These are phyloP conservation scores for Cryptococcus sp. DNA, from an alignment of 1,284 basidiomycete species.

Conservation along the genomic window DNA sequence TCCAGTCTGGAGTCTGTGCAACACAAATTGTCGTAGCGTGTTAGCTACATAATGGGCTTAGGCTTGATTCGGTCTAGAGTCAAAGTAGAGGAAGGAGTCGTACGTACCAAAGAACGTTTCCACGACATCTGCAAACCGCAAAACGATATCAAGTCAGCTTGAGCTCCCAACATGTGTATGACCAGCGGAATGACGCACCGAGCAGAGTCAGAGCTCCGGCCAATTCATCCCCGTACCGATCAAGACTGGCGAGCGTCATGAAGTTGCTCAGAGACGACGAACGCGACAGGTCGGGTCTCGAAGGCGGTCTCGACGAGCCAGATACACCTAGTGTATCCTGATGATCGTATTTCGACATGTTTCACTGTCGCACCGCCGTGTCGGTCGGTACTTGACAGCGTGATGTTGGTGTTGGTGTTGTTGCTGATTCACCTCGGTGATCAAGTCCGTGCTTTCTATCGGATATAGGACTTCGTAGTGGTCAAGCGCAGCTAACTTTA, in stretches of 20 bases:
- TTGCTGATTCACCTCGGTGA: too few relatives aligned
- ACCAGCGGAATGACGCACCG: constrained; percentile 30
- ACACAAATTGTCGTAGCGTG: background rate
- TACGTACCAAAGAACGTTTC: constrained; percentile 53
- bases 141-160: constrained; percentile 3
- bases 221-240: constrained; percentile 49
- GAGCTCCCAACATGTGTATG: background rate
- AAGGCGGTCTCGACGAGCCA: too few relatives aligned
- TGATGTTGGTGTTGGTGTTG: too few relatives aligned
- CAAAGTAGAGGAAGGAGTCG: background rate
- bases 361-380: too few relatives aligned
- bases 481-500: too few relatives aligned
- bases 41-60: background rate
- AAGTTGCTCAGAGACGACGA: constrained; percentile 35
- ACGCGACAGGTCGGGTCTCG: constrained; percentile 5
- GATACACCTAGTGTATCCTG: too few relatives aligned
- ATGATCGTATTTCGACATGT: too few relatives aligned
- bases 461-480: too few relatives aligned
- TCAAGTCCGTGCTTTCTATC: too few relatives aligned
- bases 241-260: constrained; percentile 30
- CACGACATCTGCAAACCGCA: constrained; percentile 42
- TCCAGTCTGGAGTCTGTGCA: constrained; percentile 76
- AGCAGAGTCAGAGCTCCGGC: constrained; percentile 45
- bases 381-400: too few relatives aligned
- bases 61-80: too few relatives aligned